A percentile compares a stretch with the other conserved stretches of the same genome.
These are phyloP conservation scores for Rhizoclosmatium sp. DNA, from an alignment of 192 early-diverging fungal species.

Conservation along the genomic window DNA sequence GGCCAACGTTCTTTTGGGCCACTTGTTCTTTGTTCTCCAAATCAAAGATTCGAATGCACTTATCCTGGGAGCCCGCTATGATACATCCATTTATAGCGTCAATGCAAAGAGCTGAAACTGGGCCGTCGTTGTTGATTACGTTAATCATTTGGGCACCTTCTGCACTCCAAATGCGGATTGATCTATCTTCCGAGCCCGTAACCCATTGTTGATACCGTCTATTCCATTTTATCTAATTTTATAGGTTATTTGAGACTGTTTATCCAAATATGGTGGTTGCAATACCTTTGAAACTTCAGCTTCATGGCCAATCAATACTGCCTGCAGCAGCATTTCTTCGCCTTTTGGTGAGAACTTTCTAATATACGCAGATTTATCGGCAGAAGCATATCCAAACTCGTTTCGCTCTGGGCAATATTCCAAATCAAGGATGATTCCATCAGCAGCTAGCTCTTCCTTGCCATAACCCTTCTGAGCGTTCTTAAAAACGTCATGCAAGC, in stretches of 20 bases:
- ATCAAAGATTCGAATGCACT: slow-evolving; percentile 64
- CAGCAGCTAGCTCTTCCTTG: slow-evolving; percentile 66
- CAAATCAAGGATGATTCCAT: slow-evolving; percentile 63
- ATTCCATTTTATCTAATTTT: slow-evolving; percentile 60
- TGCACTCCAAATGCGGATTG: slow-evolving; percentile 62
- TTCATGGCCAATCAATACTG: slow-evolving; percentile 67
- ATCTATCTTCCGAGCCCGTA: slow-evolving; percentile 69
- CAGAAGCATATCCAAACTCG: slow-evolving; percentile 62
- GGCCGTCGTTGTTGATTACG: slow-evolving; percentile 66
- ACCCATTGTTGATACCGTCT: slow-evolving; percentile 55
- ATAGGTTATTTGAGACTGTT: no score
- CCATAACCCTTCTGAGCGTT: slow-evolving; percentile 39
- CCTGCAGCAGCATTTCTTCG: slow-evolving; percentile 59
- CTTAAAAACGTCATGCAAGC: slow-evolving; percentile 58
- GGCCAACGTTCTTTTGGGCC: slow-evolving; percentile 67
- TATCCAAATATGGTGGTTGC: no score
- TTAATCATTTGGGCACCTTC: slow-evolving; percentile 60
- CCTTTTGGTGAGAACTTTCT: slow-evolving; percentile 61
- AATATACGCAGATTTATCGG: slow-evolving; percentile 63
- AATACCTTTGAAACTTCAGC: slow-evolving; percentile 65
- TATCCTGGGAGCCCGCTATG: slow-evolving; percentile 64
- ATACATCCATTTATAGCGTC: slow-evolving; percentile 62
- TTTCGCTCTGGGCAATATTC: slow-evolving; percentile 61
- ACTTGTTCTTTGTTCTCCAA: slow-evolving; percentile 61
- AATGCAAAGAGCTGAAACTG: slow-evolving; percentile 63